phyloP scores from a whole-genome alignment of 495 filamentous ascomycete genomes.

The Neurospora sp. region DNA sequence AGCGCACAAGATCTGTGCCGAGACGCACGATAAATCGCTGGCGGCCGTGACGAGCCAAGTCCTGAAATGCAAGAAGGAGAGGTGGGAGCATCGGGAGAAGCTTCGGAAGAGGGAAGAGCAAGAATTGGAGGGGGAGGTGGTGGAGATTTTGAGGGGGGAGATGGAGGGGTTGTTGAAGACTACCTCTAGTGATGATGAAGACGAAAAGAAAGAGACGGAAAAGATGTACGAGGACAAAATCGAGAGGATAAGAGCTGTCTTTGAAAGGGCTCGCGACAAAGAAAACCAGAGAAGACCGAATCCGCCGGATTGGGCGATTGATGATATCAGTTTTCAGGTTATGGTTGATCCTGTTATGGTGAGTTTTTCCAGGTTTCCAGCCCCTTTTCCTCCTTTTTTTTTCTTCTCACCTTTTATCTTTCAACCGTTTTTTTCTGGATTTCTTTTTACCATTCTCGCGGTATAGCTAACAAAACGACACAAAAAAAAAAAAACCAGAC shows the following conservation, averaged over 20 bases:
- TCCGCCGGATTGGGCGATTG: conserved; percentile 80
- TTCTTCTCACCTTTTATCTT: neutral
- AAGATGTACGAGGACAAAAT: conserved; percentile 3
- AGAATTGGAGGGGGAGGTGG: conserved; percentile 47
- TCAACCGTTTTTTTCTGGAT: too few species aligned
- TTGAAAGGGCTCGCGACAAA: conserved; percentile 44
- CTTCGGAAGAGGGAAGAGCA: conserved; percentile 31
- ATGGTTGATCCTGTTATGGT: conserved; percentile 89
- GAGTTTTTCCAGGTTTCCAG: conserved; percentile 14
- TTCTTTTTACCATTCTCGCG: neutral
- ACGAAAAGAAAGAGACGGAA: conserved; percentile 1
- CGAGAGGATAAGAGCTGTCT: conserved; percentile 24
- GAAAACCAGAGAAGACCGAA: conserved; percentile 44
- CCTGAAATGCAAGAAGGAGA: conserved; percentile 67
- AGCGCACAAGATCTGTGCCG: conserved; percentile 64
- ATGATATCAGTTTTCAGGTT: conserved; percentile 80
- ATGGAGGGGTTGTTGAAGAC: too few species aligned
- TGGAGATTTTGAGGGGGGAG: conserved; percentile 27
- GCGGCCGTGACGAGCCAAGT: conserved; percentile 57
- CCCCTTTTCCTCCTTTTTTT: neutral
- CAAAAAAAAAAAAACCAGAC: conserved; percentile 38
- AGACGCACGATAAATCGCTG: conserved; percentile 47
- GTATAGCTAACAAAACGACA: conserved; percentile 6
- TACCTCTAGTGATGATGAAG: neutral
- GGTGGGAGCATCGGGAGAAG: conserved; percentile 52